Evolutionary conservation across 116 monocot genomes (phyloP), one percentile per base, ranked within the genome.

Genomic region (Papilionanthe hybrid): DNA sequence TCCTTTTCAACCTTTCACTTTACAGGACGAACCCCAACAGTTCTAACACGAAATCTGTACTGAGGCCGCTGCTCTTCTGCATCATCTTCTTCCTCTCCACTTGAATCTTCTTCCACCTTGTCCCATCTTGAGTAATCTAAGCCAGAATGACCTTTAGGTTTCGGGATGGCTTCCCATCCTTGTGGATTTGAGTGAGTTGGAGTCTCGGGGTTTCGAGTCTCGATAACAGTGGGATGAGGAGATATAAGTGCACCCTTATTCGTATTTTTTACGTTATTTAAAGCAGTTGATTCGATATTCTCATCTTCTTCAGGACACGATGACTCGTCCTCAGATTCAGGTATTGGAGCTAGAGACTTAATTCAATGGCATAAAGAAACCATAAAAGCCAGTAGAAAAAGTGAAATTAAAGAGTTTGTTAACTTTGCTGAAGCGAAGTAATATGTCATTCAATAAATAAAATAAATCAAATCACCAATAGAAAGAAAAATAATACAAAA

Each of bases 71-170:
- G 79, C 49, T 88, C 91, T 50, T 92, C 94, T 28, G 84, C 89
- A 12, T 92, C 90, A 68, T 89, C 91, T 0, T 91, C 91, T 57
- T 95, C 95, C 0, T 93, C 92, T 57, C 93, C 98, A 79, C 93
- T 98, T 11, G 94, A 98, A 81, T 86, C 98, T 83, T 86, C 93
- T 77, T 90, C 90, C 1, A 98, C 94, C 66, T 81, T 88, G 72
- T 98, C 98, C 98, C 98, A 98, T 50, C 91, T 84, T 0, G 98
- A 98, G 71, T 98, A 98, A 82, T 98, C 95, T 76, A 98, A 86
- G 30, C 89, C 82, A 56, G 91, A 91, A 79, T 98, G 95, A 37
- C 94, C 98, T 86, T 93, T 94, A 45, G 93, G 98, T 90, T 94
- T 94, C 25, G 88, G 85, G 25, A 98, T 93, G 75, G 90, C 67